Evolutionary conservation across 1,284 basidiomycete genomes (phyloP), one percentile per base, ranked within the genome.

Genomic region (Schizophyllum commune): DNA sequence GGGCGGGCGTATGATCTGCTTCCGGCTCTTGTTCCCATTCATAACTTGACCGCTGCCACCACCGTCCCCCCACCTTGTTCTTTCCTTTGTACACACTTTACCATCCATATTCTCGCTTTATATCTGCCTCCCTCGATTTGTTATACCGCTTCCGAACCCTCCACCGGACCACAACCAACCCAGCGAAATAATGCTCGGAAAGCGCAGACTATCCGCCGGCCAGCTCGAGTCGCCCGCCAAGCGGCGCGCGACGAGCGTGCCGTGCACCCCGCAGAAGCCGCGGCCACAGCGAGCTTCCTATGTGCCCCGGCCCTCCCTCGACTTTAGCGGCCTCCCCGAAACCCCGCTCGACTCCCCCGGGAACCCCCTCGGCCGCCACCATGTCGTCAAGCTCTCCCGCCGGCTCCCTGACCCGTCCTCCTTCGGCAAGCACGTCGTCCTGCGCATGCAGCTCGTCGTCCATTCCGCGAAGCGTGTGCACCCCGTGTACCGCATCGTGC

Each of bases 361-460:
- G 6, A 84, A 84, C 62, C 83, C 83, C 0, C 81, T 84, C 63
- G 81, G 82, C 4, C 70, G 80, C 32, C 79, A 75, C 58, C 74
- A 75, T 11, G 69, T 69, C 2, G 69, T 70, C 21, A 66, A 68
- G 8, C 62, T 75, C 8, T 65, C 69, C 2, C 70, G 71, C 34
- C 65, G 70, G 3, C 70, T 79, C 1, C 87, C 87, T 0, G 73
- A 75, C 5, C 68, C 78, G 0, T 80, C 80, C 0, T 72, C 73
- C 0, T 78, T 77, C 74, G 63, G 78, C 73, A 80, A 82, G 60
- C 87, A 90, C 65, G 75, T 88, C 32, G 75, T 84, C 1, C 76
- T 90, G n/a, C 81, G 86, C 19, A 82, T 89, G 66, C 88, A 89
- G 70, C 74, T 87, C 61, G 71, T 85, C 39, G 53, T 27, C 3